Percentiles rank a stretch among this genome's conserved stretches.
Evolutionary conservation across 1,284 basidiomycete species (phyloP).

Genomic region (Hymenochaete sp.): DNA sequence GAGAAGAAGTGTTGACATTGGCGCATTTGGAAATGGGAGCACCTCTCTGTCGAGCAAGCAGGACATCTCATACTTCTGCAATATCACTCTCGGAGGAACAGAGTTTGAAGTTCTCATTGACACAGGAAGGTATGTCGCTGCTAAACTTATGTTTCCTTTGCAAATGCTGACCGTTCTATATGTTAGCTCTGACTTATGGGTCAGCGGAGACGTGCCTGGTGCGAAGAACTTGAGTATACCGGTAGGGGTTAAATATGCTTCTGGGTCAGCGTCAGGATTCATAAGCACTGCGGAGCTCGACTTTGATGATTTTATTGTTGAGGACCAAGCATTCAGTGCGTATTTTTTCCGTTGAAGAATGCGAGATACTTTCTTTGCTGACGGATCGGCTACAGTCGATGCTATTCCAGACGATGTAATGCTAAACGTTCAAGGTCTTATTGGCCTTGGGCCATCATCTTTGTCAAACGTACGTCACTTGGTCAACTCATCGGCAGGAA

Average conservation of each 20-base stretch:
- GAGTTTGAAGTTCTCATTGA: slow-evolving; percentile 8
- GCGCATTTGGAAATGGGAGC: slow-evolving; percentile 17
- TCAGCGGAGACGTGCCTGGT: neutral
- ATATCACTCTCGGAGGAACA: slow-evolving; percentile 23
- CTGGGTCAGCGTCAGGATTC: slow-evolving; percentile 28
- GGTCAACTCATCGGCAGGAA: slow-evolving; percentile 25
- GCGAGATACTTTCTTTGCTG: neutral
- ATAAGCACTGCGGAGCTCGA: slow-evolving; percentile 44
- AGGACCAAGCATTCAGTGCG: slow-evolving; percentile 8
- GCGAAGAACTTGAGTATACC: slow-evolving; percentile 7
- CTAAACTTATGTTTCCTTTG: neutral
- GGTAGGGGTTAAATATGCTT: neutral
- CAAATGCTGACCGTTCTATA: slow-evolving; percentile 2
- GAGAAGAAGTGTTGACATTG: slow-evolving; percentile 20
- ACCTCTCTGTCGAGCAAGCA: slow-evolving; percentile 31
- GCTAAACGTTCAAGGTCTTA: slow-evolving; percentile 27
- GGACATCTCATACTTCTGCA: slow-evolving; percentile 44
- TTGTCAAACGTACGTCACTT: slow-evolving; percentile 23
- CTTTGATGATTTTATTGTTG: slow-evolving; percentile 21
- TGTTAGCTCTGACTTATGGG: slow-evolving; percentile 12
- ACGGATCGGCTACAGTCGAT: slow-evolving; percentile 6
- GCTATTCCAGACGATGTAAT: slow-evolving; percentile 24
- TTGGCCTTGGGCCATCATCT: slow-evolving; percentile 34
- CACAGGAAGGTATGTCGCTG: slow-evolving; percentile 11
- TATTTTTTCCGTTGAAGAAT: neutral